Percentiles rank a stretch among this genome's conserved stretches.
These are phyloP conservation scores for Citropsis articulata DNA, from an alignment of 345 rosid genomes.

Conservation along the genomic window DNA sequence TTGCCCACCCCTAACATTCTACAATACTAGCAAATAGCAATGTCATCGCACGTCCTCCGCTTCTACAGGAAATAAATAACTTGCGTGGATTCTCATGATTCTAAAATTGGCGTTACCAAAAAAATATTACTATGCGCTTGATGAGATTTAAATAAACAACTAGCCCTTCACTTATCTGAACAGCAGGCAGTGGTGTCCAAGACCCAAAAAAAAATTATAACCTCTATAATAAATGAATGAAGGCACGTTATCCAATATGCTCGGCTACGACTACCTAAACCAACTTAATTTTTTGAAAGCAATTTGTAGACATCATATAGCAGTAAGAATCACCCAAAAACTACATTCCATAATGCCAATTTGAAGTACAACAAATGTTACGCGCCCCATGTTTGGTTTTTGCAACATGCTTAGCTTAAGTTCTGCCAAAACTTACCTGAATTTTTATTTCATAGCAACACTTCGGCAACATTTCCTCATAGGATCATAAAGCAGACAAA, in stretches of 20 bases:
- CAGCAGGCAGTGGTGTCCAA: too few species aligned
- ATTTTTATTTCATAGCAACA: constrained; percentile 13
- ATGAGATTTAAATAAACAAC: too few species aligned
- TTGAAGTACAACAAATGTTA: neutral
- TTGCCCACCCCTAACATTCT: too few species aligned
- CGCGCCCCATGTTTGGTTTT: neutral
- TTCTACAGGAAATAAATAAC: too few species aligned
- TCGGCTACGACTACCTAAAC: neutral
- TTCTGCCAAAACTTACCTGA: constrained; percentile 14
- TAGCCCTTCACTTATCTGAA: too few species aligned
- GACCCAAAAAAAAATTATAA: too few species aligned
- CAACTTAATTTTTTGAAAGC: neutral
- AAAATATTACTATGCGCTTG: too few species aligned
- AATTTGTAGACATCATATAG: neutral
- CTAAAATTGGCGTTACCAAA: too few species aligned
- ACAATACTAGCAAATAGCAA: too few species aligned
- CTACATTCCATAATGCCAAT: neutral
- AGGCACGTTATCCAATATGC: neutral
- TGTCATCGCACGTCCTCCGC: too few species aligned
- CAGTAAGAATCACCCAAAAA: neutral
- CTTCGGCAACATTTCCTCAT: constrained; percentile 7
- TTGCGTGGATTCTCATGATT: too few species aligned
- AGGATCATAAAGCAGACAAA: neutral
- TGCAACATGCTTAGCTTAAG: constrained; percentile 2
- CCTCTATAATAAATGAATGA: too few species aligned